Base-by-base conservation (phyloP, 306 rosid species). In the Malus sieversii region DNA sequence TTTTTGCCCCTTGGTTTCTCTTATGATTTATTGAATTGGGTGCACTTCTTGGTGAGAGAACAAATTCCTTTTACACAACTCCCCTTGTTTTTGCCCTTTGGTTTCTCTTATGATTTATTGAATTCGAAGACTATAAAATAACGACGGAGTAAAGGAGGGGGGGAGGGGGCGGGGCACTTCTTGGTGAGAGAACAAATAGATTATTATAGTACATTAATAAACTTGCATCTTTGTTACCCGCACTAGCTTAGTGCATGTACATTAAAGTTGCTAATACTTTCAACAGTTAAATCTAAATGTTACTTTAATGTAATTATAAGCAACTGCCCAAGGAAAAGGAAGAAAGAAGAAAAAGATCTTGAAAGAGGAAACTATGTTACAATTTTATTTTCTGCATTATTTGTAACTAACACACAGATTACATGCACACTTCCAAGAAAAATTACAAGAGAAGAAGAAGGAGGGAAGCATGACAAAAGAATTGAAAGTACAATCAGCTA, bases 391-490 rank as follows among this genome's bases (percentile, higher is more conserved):
- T 80, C 77, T 62, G 70, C 38, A 38, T 75, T 61, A 48, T 62
- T 48, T 53, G 61, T n/a, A 68, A 59, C 11, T 59, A 46, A 69
- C 68, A 22, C 25, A 52, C 63, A 62, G 59, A 80, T 69, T 35
- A 51, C 61, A 69, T 35, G 66, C 83, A 79, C 72, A 75, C 29
- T 40, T 73, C 62, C 78, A 62, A 61, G 20, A 62, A 51, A 35
- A 74, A 75, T 69, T 48, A 75, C 76, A 75, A 61, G 72, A 48
- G 70, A 45, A 62, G 77, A 40, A 35, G 38, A 42, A 8, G 57
- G 18, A 22, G 40, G 64, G 66, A 33, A 66, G 72, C 30, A 38
- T 55, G 57, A 44, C 45, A 68, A 76, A 68, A 68, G 29, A 66
- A 68, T 65, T 32, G 25, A 57, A 74, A 45, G 60, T 74, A 62